Conservation (phyloP, 2,329 filamentous ascomycete genomes). For the Diaporthe caulivora region DNA sequence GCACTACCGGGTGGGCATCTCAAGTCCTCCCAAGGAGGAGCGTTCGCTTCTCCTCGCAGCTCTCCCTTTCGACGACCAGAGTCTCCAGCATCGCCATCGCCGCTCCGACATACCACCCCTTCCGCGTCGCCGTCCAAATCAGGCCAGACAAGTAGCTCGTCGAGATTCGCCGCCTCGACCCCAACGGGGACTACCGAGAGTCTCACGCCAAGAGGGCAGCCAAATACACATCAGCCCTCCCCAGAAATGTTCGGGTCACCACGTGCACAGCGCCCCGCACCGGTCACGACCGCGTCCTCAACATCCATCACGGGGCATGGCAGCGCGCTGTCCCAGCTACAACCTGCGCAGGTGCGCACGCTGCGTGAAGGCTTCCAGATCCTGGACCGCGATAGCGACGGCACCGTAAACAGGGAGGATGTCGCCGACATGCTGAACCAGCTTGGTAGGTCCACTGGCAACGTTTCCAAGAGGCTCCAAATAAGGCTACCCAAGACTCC, state of each 20-base stretch:
- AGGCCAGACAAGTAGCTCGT: conserved; percentile 58
- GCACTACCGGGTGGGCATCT: conserved; percentile 57
- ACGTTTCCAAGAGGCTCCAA: not conserved
- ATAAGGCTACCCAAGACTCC: conserved; percentile 26
- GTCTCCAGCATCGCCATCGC: conserved; percentile 74
- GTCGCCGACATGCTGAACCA: conserved; percentile 90
- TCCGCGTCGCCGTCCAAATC: conserved; percentile 70
- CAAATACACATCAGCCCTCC: conserved; percentile 32
- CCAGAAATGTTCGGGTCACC: conserved; percentile 54
- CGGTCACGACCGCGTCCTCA: conserved; percentile 49
- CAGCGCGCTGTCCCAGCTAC: conserved; percentile 77
- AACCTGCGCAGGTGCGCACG: conserved; percentile 85
- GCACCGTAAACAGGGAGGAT: conserved; percentile 83
- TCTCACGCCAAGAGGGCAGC: conserved; percentile 52
- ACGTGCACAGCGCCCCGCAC: conserved; percentile 49
- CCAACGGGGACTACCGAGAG: conserved; percentile 47
- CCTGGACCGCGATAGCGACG: conserved; percentile 89
- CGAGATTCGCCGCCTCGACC: conserved; percentile 52
- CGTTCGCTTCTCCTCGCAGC: conserved; percentile 68
- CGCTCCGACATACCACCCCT: conserved; percentile 74
- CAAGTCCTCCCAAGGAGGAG: conserved; percentile 34
- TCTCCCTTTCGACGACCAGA: conserved; percentile 74
- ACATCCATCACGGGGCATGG: conserved; percentile 56
- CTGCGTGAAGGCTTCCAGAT: conserved; percentile 95
- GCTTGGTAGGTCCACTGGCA: conserved; percentile 67